A percentile compares a stretch with the other conserved stretches of the same genome.
These are phyloP conservation scores for Omphalotus guepiniiformis DNA, from an alignment of 768 basidiomycete species.

Conservation along the genomic window DNA sequence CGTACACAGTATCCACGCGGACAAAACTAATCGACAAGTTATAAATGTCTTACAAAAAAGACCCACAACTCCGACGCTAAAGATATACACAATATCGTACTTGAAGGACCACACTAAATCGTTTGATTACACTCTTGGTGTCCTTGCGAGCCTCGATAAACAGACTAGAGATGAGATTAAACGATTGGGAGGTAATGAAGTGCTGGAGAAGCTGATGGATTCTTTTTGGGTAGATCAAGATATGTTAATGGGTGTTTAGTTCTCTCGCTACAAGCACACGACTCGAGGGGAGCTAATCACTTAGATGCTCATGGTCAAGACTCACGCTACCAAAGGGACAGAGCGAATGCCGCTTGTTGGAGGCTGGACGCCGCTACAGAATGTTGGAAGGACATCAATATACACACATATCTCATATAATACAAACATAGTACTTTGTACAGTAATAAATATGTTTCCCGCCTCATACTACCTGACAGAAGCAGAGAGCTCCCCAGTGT, in stretches of 20 bases:
- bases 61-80: conserved; percentile 75
- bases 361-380: too few relatives aligned
- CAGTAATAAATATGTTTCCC: too few relatives aligned
- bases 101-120: conserved; percentile 73
- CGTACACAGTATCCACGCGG: conserved; percentile 82
- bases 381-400: too few relatives aligned
- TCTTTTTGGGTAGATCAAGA: conserved; percentile 1
- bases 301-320: too few relatives aligned
- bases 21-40: conserved; percentile 51
- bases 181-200: conserved; percentile 1
- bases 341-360: too few relatives aligned
- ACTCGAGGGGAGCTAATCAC: too few relatives aligned
- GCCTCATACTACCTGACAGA: too few relatives aligned
- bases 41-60: conserved; percentile 78
- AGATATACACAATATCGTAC: conserved; percentile 75
- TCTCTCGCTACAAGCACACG: too few relatives aligned
- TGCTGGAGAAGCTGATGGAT: conserved; percentile 3
- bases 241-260: conserved; percentile 3
- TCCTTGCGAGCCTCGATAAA: conserved; percentile 59
- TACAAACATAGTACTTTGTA: too few relatives aligned
- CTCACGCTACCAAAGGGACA: too few relatives aligned
- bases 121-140: conserved; percentile 80
- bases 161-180: conserved; percentile 6
- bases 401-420: too few relatives aligned
- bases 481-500: too few relatives aligned